phyloP scores from a whole-genome alignment of 805 yeast genomes.

The Tetrapisispora pingtungensis region DNA sequence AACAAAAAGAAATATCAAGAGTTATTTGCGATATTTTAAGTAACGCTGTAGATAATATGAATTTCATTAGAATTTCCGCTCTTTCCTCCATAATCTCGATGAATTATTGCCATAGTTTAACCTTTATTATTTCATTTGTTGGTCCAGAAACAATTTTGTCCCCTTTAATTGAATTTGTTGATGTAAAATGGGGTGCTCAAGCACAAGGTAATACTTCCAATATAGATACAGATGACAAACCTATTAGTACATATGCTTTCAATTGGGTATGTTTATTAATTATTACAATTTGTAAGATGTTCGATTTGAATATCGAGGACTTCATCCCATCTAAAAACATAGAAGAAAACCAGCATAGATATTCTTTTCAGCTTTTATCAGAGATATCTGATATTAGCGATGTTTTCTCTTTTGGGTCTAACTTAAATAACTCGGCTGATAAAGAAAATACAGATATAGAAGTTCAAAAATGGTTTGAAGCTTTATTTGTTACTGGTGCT shows the following conservation, averaged over 20 bases:
- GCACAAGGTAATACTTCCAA: slow-evolving; percentile 8
- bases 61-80: slow-evolving; percentile 37
- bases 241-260: slow-evolving; percentile 61
- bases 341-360: slow-evolving; percentile 18
- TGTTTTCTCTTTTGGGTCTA: slow-evolving; percentile 15
- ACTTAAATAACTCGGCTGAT: background rate
- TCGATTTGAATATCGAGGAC: slow-evolving; percentile 27
- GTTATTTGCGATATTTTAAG: slow-evolving; percentile 27
- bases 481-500: slow-evolving; percentile 75
- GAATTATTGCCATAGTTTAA: slow-evolving; percentile 33
- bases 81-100: slow-evolving; percentile 42
- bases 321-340: slow-evolving; percentile 9
- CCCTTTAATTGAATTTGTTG: slow-evolving; percentile 44
- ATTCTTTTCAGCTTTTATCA: slow-evolving; percentile 24
- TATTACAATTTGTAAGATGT: slow-evolving; percentile 32
- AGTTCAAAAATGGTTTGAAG: slow-evolving; percentile 57
- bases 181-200: slow-evolving; percentile 30
- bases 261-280: slow-evolving; percentile 49
- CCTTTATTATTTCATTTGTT: slow-evolving; percentile 35
- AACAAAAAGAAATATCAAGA: slow-evolving; percentile 38
- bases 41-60: slow-evolving; percentile 33
- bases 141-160: slow-evolving; percentile 36
- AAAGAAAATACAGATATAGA: background rate
- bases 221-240: slow-evolving; percentile 37
- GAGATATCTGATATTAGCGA: slow-evolving; percentile 18